Percentiles rank a stretch among this genome's conserved stretches.
Conservation (phyloP, 2,329 filamentous ascomycete genomes). For the Ilyonectria robusta region DNA sequence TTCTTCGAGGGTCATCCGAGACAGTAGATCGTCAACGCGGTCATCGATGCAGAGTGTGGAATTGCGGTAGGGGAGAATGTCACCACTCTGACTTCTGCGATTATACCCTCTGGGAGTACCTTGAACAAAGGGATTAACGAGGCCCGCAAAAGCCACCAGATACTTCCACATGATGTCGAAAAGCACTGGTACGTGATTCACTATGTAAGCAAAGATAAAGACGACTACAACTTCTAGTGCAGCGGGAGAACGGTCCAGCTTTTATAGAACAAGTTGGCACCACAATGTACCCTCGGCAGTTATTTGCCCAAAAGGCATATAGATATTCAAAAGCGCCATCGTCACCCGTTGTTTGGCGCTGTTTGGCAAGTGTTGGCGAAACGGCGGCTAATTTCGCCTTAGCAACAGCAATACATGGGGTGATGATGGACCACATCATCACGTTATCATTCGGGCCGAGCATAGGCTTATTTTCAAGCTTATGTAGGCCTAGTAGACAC, state of each 20-base stretch:
- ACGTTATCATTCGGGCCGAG: background rate
- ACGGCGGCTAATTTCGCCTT: background rate
- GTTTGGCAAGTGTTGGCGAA: background rate
- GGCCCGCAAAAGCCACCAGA: background rate
- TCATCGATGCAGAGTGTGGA: slow-evolving; percentile 2
- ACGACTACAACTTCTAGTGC: background rate
- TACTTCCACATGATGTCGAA: background rate
- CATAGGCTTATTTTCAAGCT: background rate
- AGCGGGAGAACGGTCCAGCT: background rate
- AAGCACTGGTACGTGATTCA: background rate
- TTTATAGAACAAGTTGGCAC: background rate
- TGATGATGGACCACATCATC: background rate
- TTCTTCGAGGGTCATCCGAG: slow-evolving; percentile 7
- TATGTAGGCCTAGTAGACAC: background rate
- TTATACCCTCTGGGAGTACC: background rate
- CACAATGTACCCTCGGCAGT: background rate
- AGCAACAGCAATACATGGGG: background rate
- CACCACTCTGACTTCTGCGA: background rate
- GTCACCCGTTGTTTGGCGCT: background rate
- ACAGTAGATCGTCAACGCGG: background rate
- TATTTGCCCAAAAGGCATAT: background rate
- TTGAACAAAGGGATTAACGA: background rate
- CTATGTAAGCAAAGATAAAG: background rate
- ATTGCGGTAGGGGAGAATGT: background rate
- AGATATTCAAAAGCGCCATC: background rate